phyloP scores from a whole-genome alignment of 2,329 filamentous ascomycete genomes.

The Botrytis galanthina region DNA sequence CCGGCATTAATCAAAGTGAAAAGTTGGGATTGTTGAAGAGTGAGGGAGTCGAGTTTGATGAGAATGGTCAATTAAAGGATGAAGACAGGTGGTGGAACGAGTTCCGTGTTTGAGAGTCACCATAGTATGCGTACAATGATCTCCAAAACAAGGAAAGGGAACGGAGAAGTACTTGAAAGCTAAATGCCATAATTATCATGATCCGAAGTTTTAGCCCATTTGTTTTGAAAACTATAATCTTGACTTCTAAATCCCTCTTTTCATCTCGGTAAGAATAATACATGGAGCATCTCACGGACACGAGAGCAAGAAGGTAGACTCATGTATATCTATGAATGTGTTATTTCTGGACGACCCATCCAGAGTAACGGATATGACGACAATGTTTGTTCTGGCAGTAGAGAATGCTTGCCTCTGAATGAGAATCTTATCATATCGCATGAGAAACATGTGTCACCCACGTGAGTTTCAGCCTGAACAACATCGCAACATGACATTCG shows the following conservation, averaged over 20 bases:
- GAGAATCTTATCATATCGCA: not conserved
- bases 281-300: not conserved
- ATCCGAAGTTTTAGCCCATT: not conserved
- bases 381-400: not conserved
- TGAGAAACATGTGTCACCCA: too few relatives aligned
- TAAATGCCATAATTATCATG: not conserved
- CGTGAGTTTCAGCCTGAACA: not conserved
- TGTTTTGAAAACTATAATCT: too few relatives aligned
- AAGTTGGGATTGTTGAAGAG: constrained; percentile 39
- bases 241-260: not conserved
- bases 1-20: constrained; percentile 47
- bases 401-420: not conserved
- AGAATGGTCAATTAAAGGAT: not conserved
- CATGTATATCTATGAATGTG: not conserved
- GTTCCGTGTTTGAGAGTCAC: not conserved
- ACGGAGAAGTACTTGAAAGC: not conserved
- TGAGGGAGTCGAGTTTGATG: constrained; percentile 10
- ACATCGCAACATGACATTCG: not conserved
- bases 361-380: not conserved
- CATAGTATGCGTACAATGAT: not conserved
- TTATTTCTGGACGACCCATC: not conserved
- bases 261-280: not conserved
- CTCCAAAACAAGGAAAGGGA: not conserved
- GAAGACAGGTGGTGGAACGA: not conserved
- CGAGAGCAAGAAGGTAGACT: not conserved